Percentiles rank a stretch among this genome's conserved stretches.
Evolutionary conservation across 345 rosid genomes (phyloP).

Genomic region (Eucalyptus rudis): DNA sequence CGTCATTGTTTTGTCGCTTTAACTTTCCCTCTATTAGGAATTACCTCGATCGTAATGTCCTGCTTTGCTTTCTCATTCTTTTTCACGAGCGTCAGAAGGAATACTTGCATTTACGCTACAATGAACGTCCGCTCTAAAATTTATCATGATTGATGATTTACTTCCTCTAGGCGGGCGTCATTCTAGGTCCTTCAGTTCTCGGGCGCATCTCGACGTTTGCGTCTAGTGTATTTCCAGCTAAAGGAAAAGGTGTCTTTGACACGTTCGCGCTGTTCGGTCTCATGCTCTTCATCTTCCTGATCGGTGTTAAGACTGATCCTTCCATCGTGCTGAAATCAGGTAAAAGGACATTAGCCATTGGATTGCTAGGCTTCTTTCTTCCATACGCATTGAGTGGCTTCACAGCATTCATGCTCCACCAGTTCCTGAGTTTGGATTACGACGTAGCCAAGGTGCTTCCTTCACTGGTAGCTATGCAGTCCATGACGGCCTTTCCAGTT

Average conservation of each 20-base stretch:
- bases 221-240: conserved; percentile 7
- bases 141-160: neutral
- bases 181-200: conserved; percentile 31
- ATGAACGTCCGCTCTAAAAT: neutral
- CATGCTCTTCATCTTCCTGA: conserved; percentile 16
- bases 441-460: neutral
- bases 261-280: conserved; percentile 18
- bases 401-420: neutral
- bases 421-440: neutral
- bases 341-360: neutral
- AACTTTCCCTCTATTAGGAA: neutral
- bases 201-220: conserved; percentile 3
- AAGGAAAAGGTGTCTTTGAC: conserved; percentile 4
- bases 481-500: conserved; percentile 22
- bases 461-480: neutral
- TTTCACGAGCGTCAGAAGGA: neutral
- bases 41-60: neutral
- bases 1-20: neutral
- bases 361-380: conserved; percentile 1
- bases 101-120: neutral
- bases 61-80: neutral
- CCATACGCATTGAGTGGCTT: neutral
- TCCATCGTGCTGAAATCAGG: neutral
- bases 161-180: conserved; percentile 19
- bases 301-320: conserved; percentile 23